Percentiles rank a stretch among this genome's conserved stretches.
These are phyloP conservation scores for Penicillium brevicompactum DNA, from an alignment of 2,329 filamentous ascomycete species.

Conservation along the genomic window DNA sequence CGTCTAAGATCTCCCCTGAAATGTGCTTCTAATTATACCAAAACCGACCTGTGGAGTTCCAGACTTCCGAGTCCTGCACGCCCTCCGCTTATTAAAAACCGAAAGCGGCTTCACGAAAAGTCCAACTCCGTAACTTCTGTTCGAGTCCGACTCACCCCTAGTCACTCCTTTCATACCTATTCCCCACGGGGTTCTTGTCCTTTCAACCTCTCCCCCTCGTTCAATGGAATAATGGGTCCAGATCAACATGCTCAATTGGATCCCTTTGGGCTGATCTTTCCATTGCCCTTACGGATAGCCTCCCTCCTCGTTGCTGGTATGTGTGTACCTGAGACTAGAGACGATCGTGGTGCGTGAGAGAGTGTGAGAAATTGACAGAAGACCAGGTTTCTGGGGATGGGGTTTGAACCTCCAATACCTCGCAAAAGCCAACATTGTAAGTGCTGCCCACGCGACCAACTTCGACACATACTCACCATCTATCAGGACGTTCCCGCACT, in stretches of 20 bases:
- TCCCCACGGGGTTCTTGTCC: conserved; percentile 13
- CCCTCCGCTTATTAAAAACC: conserved; percentile 22
- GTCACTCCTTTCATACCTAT: conserved; percentile 34
- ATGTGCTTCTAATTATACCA: conserved; percentile 10
- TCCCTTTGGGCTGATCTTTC: conserved; percentile 82
- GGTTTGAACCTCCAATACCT: conserved; percentile 89
- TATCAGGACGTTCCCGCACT: conserved; percentile 75
- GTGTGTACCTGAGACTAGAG: conserved; percentile 23
- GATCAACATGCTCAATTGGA: conserved; percentile 61
- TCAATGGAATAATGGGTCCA: conserved; percentile 45
- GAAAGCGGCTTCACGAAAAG: conserved; percentile 21
- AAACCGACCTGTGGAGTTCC: conserved; percentile 10
- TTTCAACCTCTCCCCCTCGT: conserved; percentile 16
- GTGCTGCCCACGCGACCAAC: conserved; percentile 25
- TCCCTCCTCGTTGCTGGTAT: conserved; percentile 82
- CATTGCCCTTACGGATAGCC: conserved; percentile 85
- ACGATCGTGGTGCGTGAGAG: not conserved
- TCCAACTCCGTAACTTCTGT: conserved; percentile 3
- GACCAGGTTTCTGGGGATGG: conserved; percentile 89
- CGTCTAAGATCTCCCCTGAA: conserved; percentile 3
- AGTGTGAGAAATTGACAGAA: conserved; percentile 8
- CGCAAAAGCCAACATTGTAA: conserved; percentile 71
- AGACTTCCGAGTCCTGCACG: conserved; percentile 14
- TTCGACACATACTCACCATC: conserved; percentile 12
- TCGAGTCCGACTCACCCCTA: conserved; percentile 30